Base-by-base conservation (phyloP, 805 yeast genomes). In the Debaryomyces prosopidis region DNA sequence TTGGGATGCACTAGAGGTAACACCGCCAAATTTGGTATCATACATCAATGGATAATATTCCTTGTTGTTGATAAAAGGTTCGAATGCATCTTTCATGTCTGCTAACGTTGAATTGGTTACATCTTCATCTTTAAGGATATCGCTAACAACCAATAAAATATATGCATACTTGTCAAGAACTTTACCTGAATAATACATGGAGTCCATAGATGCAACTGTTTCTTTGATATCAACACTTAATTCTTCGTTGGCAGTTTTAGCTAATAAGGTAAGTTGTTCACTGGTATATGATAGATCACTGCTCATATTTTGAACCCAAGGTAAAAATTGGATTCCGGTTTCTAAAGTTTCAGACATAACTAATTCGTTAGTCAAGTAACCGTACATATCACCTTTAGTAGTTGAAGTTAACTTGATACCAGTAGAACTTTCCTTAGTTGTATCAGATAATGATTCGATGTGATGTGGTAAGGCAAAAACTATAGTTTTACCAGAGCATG, bases 391-490 rank as follows among this genome's bases (percentile, higher is more conserved):
- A 46, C 84, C 85, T 63, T 77, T 79, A 10, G 81, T 71, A 15
- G 80, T 68, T 1, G 83, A 76, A 5, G 66, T 60, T 40, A 79
- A 52, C 5, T 51, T 48, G 35, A 79, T 65, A 18, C 79, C 78
- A 26, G 81, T 77, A 40, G 60, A 53, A 14, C 59, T 47, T 1
- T 55, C 48, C 9, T 60, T 41, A 32, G 72, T 63, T 9, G 50
- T 44, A 10, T 57, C 20, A 7, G 62, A 50, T 40, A 77, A 59
- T 3, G 75, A 66, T 31, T 59, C 65, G 32, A 75, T 61, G 49
- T 78, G 84, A 59, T 80, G 85, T 19, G 84, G 83, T 39, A 76
- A 67, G 8, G 81, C 80, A 59, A 76, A 80, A 12, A 78, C 55
- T 40, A 80, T 60, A 11, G 80, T 71, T n/a, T 52, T 56, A 11